phyloP scores from a whole-genome alignment of 73 alveolate genomes.

The Tetrahymena thermophila region DNA sequence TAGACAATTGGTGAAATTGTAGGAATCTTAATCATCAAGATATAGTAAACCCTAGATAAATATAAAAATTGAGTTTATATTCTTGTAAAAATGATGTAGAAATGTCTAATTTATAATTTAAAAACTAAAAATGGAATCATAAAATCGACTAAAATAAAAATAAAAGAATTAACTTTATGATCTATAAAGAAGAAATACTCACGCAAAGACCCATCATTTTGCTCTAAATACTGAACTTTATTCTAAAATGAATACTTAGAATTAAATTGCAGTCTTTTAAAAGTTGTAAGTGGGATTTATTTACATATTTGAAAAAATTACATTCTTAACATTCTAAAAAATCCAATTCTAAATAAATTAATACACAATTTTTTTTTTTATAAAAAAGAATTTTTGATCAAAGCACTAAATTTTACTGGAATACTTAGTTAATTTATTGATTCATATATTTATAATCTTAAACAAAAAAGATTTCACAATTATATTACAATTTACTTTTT shows the following conservation, averaged over 20 bases:
- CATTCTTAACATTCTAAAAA: not conserved
- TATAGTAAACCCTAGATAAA: not conserved
- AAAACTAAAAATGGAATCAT: not conserved
- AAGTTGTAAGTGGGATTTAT: not conserved
- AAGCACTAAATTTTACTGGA: too few species aligned
- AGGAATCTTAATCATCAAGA: not conserved
- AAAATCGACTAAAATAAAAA: not conserved
- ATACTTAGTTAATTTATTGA: too few species aligned
- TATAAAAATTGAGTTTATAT: not conserved
- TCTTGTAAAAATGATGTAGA: not conserved
- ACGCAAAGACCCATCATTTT: not conserved
- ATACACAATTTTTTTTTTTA: too few species aligned
- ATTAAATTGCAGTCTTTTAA: not conserved
- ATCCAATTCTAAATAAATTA: not conserved
- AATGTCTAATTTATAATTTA: not conserved
- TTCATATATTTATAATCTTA: too few species aligned
- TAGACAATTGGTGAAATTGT: not conserved
- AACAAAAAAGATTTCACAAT: too few species aligned
- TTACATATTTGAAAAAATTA: not conserved
- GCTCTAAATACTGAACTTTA: not conserved
- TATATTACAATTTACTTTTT: too few species aligned
- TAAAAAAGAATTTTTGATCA: too few species aligned
- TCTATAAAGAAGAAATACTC: not conserved
- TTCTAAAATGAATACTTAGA: not conserved
- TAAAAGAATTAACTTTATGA: not conserved